Evolutionary conservation across 139 green algal genomes (phyloP).

Genomic region (Deuterostichococcus epilithicus): DNA sequence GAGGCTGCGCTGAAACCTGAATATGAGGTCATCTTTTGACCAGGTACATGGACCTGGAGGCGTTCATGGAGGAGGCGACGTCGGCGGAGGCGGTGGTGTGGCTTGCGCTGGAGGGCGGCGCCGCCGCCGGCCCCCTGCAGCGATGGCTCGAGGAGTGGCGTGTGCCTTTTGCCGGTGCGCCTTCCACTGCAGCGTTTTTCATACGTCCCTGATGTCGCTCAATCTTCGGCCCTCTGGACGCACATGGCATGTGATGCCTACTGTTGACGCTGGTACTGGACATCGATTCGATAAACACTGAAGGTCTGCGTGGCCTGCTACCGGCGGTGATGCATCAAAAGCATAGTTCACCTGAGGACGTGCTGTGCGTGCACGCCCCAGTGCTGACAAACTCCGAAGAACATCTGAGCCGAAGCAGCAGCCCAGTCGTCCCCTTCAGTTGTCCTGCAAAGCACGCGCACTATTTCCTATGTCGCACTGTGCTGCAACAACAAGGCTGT

Average conservation of each 20-base stretch:
- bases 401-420: conserved; percentile 1
- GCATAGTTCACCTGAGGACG: conserved; percentile 1
- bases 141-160: background rate
- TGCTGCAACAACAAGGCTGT: background rate
- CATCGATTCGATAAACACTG: no score
- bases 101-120: background rate
- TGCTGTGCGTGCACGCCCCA: background rate
- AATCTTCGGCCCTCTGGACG: no score
- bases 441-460: no score
- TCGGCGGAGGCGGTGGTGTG: background rate
- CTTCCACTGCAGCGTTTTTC: no score
- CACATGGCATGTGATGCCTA: no score
- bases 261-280: no score
- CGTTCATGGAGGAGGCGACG: background rate
- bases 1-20: no score
- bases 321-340: conserved; percentile 1
- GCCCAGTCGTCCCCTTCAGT: no score
- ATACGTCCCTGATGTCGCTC: no score
- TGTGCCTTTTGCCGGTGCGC: background rate
- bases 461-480: no score
- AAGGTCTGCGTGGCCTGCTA: background rate
- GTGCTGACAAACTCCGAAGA: conserved; percentile 1
- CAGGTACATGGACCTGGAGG: conserved; percentile 2
- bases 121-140: background rate
- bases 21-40: no score